phyloP scores from a whole-genome alignment of 2,329 filamentous ascomycete species.

The Sporothrix phasma region DNA sequence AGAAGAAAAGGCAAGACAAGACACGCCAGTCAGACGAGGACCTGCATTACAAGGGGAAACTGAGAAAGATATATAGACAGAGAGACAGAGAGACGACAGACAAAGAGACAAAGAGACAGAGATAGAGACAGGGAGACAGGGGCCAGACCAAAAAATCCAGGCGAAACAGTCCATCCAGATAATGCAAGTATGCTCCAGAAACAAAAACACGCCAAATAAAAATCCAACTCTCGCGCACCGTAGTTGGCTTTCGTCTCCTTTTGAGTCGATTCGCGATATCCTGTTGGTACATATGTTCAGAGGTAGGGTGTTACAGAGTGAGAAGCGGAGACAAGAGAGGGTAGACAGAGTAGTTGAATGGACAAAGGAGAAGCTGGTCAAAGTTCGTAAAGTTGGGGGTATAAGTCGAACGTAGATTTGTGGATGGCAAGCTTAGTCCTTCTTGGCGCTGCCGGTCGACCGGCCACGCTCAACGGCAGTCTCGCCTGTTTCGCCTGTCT shows the following conservation, averaged over 20 bases:
- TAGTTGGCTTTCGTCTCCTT: not conserved
- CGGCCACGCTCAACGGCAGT: not conserved
- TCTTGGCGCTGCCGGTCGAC: not conserved
- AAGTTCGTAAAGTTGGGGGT: not conserved
- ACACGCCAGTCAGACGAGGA: not conserved
- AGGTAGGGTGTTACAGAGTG: not conserved
- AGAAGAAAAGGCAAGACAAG: not conserved
- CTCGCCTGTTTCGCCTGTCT: not conserved
- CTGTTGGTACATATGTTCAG: not conserved
- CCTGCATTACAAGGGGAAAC: not conserved
- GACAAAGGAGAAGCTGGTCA: not conserved
- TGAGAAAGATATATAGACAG: not conserved
- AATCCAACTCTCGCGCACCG: not conserved
- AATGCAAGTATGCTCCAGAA: constrained; percentile 2
- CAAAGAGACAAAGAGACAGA: too few relatives aligned
- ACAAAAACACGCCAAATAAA: not conserved
- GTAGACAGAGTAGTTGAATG: not conserved
- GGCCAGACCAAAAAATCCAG: too few relatives aligned
- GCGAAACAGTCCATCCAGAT: too few relatives aligned
- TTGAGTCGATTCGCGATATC: not conserved
- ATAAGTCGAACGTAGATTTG: not conserved
- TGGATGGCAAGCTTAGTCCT: not conserved
- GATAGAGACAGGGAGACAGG: too few relatives aligned
- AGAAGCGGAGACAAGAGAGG: not conserved
- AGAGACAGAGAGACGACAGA: too few relatives aligned